phyloP scores from a whole-genome alignment of 352 stramenopile genomes.

The Globisporangium ultimum region DNA sequence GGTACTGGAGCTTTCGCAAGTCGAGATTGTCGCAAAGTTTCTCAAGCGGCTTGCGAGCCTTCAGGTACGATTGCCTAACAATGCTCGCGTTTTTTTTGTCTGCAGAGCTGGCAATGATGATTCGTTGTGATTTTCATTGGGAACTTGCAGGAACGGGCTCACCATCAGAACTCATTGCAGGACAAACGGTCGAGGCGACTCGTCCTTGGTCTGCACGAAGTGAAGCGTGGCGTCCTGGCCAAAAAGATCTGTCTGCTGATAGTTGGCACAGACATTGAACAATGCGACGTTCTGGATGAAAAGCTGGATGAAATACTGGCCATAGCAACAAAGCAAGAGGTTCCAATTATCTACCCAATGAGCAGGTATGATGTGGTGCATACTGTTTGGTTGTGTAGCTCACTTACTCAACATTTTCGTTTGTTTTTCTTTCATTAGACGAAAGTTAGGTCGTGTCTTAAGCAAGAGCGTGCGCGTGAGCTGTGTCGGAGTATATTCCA shows the following conservation, averaged over 20 bases:
- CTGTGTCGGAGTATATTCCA: conserved; percentile 93
- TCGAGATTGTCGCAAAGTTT: conserved; percentile 3
- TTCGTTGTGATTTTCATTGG: neutral
- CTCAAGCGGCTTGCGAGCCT: conserved; percentile 14
- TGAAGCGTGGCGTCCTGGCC: conserved; percentile 5
- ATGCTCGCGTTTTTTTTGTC: neutral
- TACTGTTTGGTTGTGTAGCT: neutral
- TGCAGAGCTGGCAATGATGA: neutral
- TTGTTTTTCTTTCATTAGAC: conserved; percentile 34
- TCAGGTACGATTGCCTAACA: conserved; percentile 3
- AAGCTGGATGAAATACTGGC: conserved; percentile 10
- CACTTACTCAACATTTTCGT: neutral
- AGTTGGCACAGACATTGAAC: conserved; percentile 10
- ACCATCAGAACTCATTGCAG: conserved; percentile 10
- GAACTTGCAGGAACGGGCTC: conserved; percentile 12
- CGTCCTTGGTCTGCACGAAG: conserved; percentile 17
- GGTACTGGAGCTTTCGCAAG: neutral
- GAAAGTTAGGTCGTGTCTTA: conserved; percentile 88
- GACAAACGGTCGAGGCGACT: conserved; percentile 15
- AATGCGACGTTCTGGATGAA: conserved; percentile 10
- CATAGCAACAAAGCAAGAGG: conserved; percentile 5
- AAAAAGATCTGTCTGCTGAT: conserved; percentile 13
- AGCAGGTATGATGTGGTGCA: conserved; percentile 4
- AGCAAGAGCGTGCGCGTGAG: conserved; percentile 93
- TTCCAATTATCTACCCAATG: conserved; percentile 11